A percentile compares a stretch with the other conserved stretches of the same genome.
phyloP scores from a whole-genome alignment of 2,329 filamentous ascomycete species.

The Botrytis pseudocinerea region DNA sequence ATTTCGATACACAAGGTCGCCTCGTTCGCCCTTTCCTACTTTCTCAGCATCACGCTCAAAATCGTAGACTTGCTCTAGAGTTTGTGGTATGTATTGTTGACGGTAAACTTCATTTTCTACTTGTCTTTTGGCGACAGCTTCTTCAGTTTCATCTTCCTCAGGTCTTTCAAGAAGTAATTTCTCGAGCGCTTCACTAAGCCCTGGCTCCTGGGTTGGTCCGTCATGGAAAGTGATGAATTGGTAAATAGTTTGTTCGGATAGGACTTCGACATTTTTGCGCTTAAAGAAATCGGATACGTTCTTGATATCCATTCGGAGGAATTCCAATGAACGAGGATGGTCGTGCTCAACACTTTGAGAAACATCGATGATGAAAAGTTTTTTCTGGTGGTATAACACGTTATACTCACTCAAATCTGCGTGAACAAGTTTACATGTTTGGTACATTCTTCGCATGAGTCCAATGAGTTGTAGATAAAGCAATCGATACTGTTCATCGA shows the following conservation, averaged over 20 bases:
- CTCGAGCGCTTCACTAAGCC: slow-evolving; percentile 63
- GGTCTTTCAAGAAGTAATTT: slow-evolving; percentile 62
- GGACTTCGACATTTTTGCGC: slow-evolving; percentile 76
- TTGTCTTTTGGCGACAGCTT: slow-evolving; percentile 60
- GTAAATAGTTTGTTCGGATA: slow-evolving; percentile 79
- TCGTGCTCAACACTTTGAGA: slow-evolving; percentile 97
- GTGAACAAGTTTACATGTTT: slow-evolving; percentile 87
- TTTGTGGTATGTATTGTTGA: slow-evolving; percentile 95
- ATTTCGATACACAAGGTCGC: slow-evolving; percentile 80
- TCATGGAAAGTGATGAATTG: slow-evolving; percentile 72
- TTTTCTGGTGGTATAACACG: slow-evolving; percentile 79
- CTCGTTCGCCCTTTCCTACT: slow-evolving; percentile 70
- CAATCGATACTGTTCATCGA: slow-evolving; percentile 70
- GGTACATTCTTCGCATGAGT: slow-evolving; percentile 92
- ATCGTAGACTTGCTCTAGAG: slow-evolving; percentile 93
- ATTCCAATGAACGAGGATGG: slow-evolving; percentile 88
- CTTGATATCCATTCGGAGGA: slow-evolving; percentile 97
- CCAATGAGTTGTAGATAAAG: slow-evolving; percentile 83
- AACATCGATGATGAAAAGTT: slow-evolving; percentile 93
- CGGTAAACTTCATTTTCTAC: slow-evolving; percentile 91
- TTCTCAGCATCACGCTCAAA: slow-evolving; percentile 86
- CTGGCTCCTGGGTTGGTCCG: slow-evolving; percentile 61
- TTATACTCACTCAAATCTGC: slow-evolving; percentile 99
- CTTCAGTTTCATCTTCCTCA: slow-evolving; percentile 54
- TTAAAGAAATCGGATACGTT: slow-evolving; percentile 93